phyloP scores from a whole-genome alignment of 331 rosid species.

The Prunus yedoensis region DNA sequence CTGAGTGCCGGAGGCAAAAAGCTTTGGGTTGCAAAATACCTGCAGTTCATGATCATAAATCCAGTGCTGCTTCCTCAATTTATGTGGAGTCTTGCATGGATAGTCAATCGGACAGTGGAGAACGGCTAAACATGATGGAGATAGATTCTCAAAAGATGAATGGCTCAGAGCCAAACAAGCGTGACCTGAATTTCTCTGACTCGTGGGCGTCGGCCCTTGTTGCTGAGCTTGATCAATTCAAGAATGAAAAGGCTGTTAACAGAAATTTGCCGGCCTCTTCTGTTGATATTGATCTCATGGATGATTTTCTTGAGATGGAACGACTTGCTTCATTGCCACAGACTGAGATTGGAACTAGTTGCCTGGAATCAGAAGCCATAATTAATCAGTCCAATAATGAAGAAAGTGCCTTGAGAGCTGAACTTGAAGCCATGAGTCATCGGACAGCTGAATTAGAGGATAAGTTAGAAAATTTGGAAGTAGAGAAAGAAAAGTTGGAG shows the following conservation, averaged over 20 bases:
- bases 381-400: conserved; percentile 21
- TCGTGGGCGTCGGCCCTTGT: conserved; percentile 65
- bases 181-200: conserved; percentile 56
- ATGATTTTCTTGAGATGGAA: conserved; percentile 97
- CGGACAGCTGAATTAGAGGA: conserved; percentile 31
- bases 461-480: conserved; percentile 32
- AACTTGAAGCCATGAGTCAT: conserved; percentile 39
- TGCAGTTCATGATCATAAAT: conserved; percentile 46
- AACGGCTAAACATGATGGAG: conserved; percentile 49
- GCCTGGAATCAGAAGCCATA: conserved; percentile 39
- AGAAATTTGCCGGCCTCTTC: conserved; percentile 50
- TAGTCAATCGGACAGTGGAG: conserved; percentile 73
- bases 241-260: conserved; percentile 49
- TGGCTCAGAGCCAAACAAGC: conserved; percentile 55
- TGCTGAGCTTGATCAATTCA: conserved; percentile 74
- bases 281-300: conserved; percentile 71
- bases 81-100: conserved; percentile 68
- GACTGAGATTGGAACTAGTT: conserved; percentile 36
- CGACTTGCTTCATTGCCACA: conserved; percentile 73
- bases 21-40: conserved; percentile 39
- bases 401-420: conserved; percentile 46
- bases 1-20: conserved; percentile 76
- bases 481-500: conserved; percentile 33
- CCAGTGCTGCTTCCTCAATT: conserved; percentile 52
- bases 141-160: conserved; percentile 37